Evolutionary conservation across 768 basidiomycete genomes (phyloP), one percentile per base, ranked within the genome.

Genomic region (Lyophyllum semitale): DNA sequence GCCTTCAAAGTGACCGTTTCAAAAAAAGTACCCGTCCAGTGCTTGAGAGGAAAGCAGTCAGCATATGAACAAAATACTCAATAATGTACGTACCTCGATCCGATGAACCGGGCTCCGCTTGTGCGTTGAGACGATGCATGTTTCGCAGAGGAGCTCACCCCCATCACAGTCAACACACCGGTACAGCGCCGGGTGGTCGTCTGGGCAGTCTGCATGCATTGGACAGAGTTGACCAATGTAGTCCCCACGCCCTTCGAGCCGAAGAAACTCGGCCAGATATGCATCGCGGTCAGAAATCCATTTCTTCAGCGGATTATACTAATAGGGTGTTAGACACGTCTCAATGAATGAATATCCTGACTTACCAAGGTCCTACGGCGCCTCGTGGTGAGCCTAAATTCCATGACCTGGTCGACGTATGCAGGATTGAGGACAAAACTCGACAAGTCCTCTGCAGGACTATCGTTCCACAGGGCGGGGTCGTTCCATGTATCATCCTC

Each of bases 81-180:
- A 13, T 4, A 7, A 20, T 25, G 17, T 13, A 49, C 63, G 33
- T 45, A 65, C 66, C 55, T 66, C 47, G 32, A 66, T 58, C 11
- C 54, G 38, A 52, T 68, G 67, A 20, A 66, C 54, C 0, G 56
- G 61, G n/a, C 40, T 43, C 2, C 4, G 7, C 18, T 12, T 1
- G 23, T 68, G 67, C 20, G 8, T 26, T 0, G 18, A 20, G 8
- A 64, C 48, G 17, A 58, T 49, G 33, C 64, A 64, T 1, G 18
- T 1, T 1, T 6, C 7, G 40, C 61, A 64, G 4, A 55, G 50
- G 22, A 63, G 48, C 1, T 48, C 42, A 3, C 25, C 13, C 1
- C 20, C 38, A 15, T 37, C n/a, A 23, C 66, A 68, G 37, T 64
- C 64, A 4, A 59, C 15, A 29, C 66, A 68, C 0, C 55, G 57